Evolutionary conservation across 768 basidiomycete species (phyloP).

Genomic region (Leucocoprinus sp.): DNA sequence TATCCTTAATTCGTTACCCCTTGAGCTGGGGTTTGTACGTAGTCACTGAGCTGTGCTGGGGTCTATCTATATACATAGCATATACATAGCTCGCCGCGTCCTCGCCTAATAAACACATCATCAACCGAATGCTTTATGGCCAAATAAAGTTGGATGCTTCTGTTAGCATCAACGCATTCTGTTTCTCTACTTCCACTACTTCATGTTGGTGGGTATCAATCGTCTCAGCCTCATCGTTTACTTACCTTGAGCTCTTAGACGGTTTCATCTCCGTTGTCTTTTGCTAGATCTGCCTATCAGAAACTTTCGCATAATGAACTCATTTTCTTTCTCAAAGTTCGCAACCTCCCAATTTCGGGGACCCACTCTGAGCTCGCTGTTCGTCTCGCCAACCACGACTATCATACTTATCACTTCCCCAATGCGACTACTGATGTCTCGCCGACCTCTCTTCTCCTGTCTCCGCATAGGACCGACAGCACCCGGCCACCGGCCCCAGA

Average conservation of each 20-base stretch:
- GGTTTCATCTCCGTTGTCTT: conserved; percentile 23
- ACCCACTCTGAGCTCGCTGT: conserved; percentile 57
- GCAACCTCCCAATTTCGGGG: conserved; percentile 61
- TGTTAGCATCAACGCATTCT: background rate
- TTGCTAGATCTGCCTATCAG: conserved; percentile 63
- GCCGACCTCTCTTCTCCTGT: conserved; percentile 19
- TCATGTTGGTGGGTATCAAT: conserved; percentile 8
- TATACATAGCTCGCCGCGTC: no score
- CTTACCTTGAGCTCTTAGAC: background rate
- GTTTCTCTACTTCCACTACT: background rate
- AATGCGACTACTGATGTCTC: conserved; percentile 21
- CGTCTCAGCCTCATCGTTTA: background rate
- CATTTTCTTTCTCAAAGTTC: conserved; percentile 64
- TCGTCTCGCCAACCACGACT: conserved; percentile 67
- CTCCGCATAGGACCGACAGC: conserved; percentile 17
- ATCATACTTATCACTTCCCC: conserved; percentile 63
- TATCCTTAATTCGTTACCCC: no score
- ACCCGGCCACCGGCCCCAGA: conserved; percentile 38
- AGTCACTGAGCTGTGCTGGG: no score
- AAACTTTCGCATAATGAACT: conserved; percentile 62
- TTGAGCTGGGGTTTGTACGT: no score
- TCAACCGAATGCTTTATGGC: no score
- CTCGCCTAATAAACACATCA: no score
- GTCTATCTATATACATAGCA: no score
- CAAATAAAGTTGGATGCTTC: no score